Evolutionary conservation across 148 eudicot genomes (phyloP).

Genomic region (Vaccinium macrocarpon): DNA sequence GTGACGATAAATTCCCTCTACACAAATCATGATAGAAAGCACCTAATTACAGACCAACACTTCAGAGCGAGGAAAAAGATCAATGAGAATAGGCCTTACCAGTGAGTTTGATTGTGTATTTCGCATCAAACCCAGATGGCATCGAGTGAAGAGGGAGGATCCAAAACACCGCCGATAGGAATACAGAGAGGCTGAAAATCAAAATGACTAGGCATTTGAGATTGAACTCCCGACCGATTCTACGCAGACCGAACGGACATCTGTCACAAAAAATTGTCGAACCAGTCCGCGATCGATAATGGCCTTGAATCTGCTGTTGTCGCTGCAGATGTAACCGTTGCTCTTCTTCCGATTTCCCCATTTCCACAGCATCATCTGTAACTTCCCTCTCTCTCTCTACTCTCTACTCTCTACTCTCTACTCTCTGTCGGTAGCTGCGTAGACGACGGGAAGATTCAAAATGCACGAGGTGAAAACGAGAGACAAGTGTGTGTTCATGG

Average conservation of each 20-base stretch:
- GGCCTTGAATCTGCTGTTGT: conserved; percentile 13
- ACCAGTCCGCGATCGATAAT: not conserved
- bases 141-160: conserved; percentile 22
- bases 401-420: not conserved
- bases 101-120: conserved; percentile 25
- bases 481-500: too few species aligned
- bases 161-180: conserved; percentile 29
- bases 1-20: not conserved
- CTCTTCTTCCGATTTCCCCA: conserved; percentile 34
- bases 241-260: conserved; percentile 23
- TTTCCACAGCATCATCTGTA: conserved; percentile 41
- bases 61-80: not conserved
- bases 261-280: conserved; percentile 20
- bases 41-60: not conserved
- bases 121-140: conserved; percentile 37
- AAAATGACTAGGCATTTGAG: conserved; percentile 32
- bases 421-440: not conserved
- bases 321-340: conserved; percentile 21
- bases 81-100: conserved; percentile 20
- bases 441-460: not conserved
- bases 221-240: conserved; percentile 19
- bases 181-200: conserved; percentile 31
- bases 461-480: too few species aligned
- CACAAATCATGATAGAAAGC: not conserved
- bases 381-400: not conserved